Conservation (phyloP, 495 filamentous ascomycete genomes). For the Lasiosphaeria miniovina region DNA sequence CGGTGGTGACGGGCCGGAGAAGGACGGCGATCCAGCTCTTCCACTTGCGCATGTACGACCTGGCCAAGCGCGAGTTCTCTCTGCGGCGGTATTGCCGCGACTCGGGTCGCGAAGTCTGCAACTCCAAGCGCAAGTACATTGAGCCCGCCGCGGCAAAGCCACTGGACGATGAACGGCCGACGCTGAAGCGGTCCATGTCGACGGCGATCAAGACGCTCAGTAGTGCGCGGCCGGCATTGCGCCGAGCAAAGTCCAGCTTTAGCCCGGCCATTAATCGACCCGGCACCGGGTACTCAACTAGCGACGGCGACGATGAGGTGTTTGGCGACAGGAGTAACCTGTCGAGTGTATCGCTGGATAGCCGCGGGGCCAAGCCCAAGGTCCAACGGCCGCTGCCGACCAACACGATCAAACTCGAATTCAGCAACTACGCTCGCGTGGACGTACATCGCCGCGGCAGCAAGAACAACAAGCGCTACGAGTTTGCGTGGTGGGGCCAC, state of each 20-base stretch:
- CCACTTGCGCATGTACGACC: conserved; percentile 92
- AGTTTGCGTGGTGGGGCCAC: conserved; percentile 88
- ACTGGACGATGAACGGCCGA: conserved; percentile 30
- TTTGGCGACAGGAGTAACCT: conserved; percentile 32
- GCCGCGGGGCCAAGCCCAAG: conserved; percentile 23
- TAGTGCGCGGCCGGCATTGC: conserved; percentile 54
- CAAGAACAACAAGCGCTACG: conserved; percentile 73
- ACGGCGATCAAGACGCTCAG: conserved; percentile 66
- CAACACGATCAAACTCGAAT: conserved; percentile 84
- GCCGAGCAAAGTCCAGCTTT: conserved; percentile 44
- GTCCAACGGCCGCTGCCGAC: conserved; percentile 49
- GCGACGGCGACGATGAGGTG: conserved; percentile 50
- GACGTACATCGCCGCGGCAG: conserved; percentile 71
- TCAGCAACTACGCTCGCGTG: conserved; percentile 95
- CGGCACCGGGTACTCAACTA: conserved; percentile 39
- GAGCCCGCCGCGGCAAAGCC: conserved; percentile 40
- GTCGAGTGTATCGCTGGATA: conserved; percentile 33
- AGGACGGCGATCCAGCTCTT: conserved; percentile 78
- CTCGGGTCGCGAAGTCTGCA: conserved; percentile 90
- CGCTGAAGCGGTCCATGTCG: conserved; percentile 68
- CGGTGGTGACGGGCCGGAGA: conserved; percentile 58
- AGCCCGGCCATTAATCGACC: conserved; percentile 33
- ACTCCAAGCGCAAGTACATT: conserved; percentile 69
- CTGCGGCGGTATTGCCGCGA: conserved; percentile 88
- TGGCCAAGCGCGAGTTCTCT: conserved; percentile 83